A percentile compares a stretch with the other conserved stretches of the same genome.
Evolutionary conservation across 768 basidiomycete species (phyloP).

Genomic region (Termitomyces sp.): DNA sequence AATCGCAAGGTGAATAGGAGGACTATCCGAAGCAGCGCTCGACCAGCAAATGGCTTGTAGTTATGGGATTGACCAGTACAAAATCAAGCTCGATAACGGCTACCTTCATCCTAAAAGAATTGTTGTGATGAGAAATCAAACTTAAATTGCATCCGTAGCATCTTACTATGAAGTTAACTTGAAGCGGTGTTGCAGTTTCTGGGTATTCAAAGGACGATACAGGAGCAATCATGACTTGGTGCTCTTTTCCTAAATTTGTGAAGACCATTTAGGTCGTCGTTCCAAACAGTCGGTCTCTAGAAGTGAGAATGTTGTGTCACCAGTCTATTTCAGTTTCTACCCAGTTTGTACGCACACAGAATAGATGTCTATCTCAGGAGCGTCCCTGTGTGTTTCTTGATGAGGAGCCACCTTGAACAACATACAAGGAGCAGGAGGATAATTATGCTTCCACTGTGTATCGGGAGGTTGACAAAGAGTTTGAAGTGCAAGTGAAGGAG

Average conservation of each 20-base stretch:
- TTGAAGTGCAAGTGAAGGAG: too few relatives aligned
- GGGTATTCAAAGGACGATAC: not conserved
- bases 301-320: not conserved
- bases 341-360: not conserved
- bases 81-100: not conserved
- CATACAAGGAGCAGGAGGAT: conserved; percentile 1
- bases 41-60: not conserved
- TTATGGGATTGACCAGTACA: not conserved
- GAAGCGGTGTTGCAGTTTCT: not conserved
- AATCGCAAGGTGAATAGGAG: not conserved
- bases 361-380: not conserved
- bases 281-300: not conserved
- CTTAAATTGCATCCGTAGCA: not conserved
- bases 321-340: not conserved
- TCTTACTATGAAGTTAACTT: not conserved
- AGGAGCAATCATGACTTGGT: not conserved
- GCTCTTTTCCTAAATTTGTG: not conserved
- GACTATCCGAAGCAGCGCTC: not conserved
- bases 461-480: not conserved
- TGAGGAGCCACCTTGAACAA: not conserved
- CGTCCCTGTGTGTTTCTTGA: not conserved
- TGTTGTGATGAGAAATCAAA: not conserved
- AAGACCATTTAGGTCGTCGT: not conserved
- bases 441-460: conserved; percentile 6
- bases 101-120: not conserved